phyloP scores from a whole-genome alignment of 495 filamentous ascomycete genomes.

The Hypoxylon cercidicola region DNA sequence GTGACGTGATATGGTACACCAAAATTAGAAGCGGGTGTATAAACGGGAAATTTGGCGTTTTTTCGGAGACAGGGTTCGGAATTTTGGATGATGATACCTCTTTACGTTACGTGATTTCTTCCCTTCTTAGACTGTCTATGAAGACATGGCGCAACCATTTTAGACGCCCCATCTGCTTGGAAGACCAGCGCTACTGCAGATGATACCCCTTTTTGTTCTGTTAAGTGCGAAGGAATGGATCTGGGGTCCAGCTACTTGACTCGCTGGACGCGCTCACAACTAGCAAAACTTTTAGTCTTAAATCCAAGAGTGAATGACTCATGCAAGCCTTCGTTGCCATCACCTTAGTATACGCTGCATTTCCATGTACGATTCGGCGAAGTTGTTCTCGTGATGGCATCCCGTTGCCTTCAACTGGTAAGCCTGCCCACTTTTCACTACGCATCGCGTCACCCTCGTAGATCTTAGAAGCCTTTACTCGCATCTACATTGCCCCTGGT shows the following conservation, averaged over 20 bases:
- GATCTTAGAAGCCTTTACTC: not conserved
- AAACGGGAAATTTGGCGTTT: conserved; percentile 36
- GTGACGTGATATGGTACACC: conserved; percentile 23
- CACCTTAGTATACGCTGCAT: not conserved
- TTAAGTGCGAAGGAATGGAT: conserved; percentile 30
- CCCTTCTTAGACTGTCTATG: conserved; percentile 8
- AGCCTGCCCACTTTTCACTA: not conserved
- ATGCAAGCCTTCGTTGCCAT: conserved; percentile 1
- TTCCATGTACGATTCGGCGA: not conserved
- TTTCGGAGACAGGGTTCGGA: conserved; percentile 30
- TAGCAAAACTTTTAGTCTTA: conserved; percentile 11
- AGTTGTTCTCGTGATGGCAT: not conserved
- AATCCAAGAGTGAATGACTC: conserved; percentile 4
- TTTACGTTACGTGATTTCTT: conserved; percentile 27
- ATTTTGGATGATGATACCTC: conserved; percentile 43
- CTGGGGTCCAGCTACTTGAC: conserved; percentile 18
- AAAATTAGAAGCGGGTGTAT: conserved; percentile 40
- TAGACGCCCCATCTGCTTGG: conserved; percentile 13
- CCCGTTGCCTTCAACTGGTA: not conserved
- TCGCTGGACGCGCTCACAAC: conserved; percentile 16
- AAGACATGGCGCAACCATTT: conserved; percentile 20
- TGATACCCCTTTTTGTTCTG: conserved; percentile 35
- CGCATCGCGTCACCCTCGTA: not conserved
- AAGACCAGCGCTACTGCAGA: conserved; percentile 16
- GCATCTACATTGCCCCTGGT: no score